These are phyloP conservation scores for Coffea canephora DNA, from an alignment of 257 asterid genomes.

Conservation along the genomic window DNA sequence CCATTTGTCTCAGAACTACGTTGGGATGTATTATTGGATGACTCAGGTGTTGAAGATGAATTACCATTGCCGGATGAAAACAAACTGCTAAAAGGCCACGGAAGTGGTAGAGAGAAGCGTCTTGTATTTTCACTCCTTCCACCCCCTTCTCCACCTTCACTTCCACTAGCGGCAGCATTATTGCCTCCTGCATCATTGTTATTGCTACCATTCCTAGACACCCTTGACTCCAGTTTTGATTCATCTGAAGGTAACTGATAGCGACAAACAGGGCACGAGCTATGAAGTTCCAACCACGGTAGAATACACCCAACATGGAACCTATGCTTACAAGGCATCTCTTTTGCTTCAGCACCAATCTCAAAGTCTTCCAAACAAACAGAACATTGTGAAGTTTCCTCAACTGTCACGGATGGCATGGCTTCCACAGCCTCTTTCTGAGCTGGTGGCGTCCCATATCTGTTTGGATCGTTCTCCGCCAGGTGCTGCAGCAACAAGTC, in stretches of 20 bases:
- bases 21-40: conserved; percentile 30
- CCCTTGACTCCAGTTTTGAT: conserved; percentile 44
- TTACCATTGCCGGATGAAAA: conserved; percentile 44
- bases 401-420: conserved; percentile 46
- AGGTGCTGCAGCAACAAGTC: conserved; percentile 79
- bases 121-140: conserved; percentile 43
- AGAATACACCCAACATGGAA: conserved; percentile 67
- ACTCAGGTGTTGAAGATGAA: conserved; percentile 25
- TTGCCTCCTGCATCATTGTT: conserved; percentile 18
- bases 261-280: conserved; percentile 87
- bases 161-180: conserved; percentile 8
- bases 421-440: conserved; percentile 72
- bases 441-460: conserved; percentile 85
- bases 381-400: conserved; percentile 52
- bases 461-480: conserved; percentile 73
- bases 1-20: conserved; percentile 37
- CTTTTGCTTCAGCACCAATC: conserved; percentile 58
- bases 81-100: conserved; percentile 75
- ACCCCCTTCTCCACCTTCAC: conserved; percentile 22
- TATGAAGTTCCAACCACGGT: conserved; percentile 91
- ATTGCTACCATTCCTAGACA: conserved; percentile 23
- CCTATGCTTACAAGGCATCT: conserved; percentile 87
- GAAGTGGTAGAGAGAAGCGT: conserved; percentile 56
- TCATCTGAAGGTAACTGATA: conserved; percentile 71
- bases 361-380: conserved; percentile 86